Evolutionary conservation across 768 basidiomycete genomes (phyloP).

Genomic region (Artomyces pyxidatus): DNA sequence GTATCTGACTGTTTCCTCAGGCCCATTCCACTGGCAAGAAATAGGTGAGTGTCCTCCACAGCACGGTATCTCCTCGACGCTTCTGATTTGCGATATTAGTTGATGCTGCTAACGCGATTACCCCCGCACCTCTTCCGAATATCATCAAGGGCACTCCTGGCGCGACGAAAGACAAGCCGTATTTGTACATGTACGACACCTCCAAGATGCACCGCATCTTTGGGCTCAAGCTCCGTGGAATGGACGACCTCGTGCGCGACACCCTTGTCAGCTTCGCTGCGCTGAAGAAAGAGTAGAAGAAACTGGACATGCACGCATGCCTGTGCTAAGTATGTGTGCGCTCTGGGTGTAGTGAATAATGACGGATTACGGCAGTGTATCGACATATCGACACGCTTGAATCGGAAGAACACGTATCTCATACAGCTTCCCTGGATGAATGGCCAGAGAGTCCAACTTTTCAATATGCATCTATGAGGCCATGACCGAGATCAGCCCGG

Average conservation of each 20-base stretch:
- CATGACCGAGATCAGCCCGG: no score
- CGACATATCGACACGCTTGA: no score
- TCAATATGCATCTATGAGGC: no score
- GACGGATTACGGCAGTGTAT: no score
- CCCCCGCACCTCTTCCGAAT: not conserved
- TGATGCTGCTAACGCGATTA: not conserved
- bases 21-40: constrained; percentile 3
- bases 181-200: not conserved
- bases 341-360: no score
- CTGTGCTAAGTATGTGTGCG: no score
- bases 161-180: not conserved
- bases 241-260: not conserved
- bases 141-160: not conserved
- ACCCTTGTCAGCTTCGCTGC: not conserved
- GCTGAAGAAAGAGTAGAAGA: no score
- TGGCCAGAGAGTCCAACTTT: no score
- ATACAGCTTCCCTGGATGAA: no score
- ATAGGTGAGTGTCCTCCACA: not conserved
- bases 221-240: not conserved
- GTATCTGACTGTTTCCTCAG: not conserved
- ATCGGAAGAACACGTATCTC: no score
- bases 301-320: no score
- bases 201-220: not conserved
- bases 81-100: not conserved
- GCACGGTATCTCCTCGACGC: not conserved